Evolutionary conservation across 805 yeast species (phyloP).

Genomic region (Tetrapisispora fleetii): DNA sequence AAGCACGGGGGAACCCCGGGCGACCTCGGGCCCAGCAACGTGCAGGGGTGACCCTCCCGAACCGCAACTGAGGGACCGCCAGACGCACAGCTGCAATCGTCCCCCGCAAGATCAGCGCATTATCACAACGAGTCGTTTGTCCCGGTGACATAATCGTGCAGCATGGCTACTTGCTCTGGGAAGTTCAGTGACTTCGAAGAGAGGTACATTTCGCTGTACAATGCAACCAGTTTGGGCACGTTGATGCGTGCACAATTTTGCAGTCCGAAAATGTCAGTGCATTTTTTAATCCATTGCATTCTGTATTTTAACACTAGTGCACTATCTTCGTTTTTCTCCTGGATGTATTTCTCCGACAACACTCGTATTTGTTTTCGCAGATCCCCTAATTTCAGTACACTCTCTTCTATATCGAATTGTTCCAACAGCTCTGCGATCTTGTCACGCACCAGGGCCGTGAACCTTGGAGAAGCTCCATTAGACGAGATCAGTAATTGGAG

Average conservation of each 20-base stretch:
- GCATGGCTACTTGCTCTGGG: slow-evolving; percentile 8
- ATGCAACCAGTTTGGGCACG: slow-evolving; percentile 10
- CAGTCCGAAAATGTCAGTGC: slow-evolving; percentile 25
- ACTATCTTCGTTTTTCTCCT: background rate
- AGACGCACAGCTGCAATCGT: too few relatives aligned
- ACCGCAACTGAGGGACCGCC: too few relatives aligned
- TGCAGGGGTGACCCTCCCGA: too few relatives aligned
- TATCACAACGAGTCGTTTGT: too few relatives aligned
- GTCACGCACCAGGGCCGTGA: slow-evolving; percentile 23
- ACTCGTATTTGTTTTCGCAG: slow-evolving; percentile 16
- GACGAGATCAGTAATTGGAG: slow-evolving; percentile 22
- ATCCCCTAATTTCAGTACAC: slow-evolving; percentile 19
- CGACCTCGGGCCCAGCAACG: too few relatives aligned
- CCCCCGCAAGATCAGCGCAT: too few relatives aligned
- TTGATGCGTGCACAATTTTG: slow-evolving; percentile 19
- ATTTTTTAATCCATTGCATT: slow-evolving; percentile 26
- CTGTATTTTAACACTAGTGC: slow-evolving; percentile 16
- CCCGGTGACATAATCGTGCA: slow-evolving; percentile 2
- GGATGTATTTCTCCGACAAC: slow-evolving; percentile 4
- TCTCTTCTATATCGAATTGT: slow-evolving; percentile 14
- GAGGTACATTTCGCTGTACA: slow-evolving; percentile 17
- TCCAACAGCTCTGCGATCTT: slow-evolving; percentile 15
- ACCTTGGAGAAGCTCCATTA: slow-evolving; percentile 28
- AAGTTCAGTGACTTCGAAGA: slow-evolving; percentile 7
- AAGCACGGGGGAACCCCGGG: too few relatives aligned